Evolutionary conservation across 306 rosid genomes (phyloP).

Genomic region (Ceratonia siliqua): DNA sequence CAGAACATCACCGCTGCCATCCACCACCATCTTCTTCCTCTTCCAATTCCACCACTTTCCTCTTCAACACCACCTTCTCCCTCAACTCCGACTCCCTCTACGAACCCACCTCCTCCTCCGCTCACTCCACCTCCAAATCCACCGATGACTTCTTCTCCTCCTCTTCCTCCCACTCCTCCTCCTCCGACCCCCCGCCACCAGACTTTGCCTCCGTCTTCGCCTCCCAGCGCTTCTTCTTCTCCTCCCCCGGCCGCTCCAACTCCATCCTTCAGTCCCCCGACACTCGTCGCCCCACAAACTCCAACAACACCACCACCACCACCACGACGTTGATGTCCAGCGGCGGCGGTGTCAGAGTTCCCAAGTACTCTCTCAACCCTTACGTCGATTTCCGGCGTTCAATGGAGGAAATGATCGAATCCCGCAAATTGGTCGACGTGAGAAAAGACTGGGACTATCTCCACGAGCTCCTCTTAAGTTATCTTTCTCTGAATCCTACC

Average conservation of each 20-base stretch:
- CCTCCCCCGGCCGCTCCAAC: slow-evolving; percentile 87
- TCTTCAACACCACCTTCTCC: slow-evolving; percentile 26
- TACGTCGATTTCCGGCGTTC: slow-evolving; percentile 70
- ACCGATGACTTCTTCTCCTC: slow-evolving; percentile 39
- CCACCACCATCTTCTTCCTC: slow-evolving; percentile 28
- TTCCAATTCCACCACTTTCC: slow-evolving; percentile 27
- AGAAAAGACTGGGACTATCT: slow-evolving; percentile 66
- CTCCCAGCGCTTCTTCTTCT: slow-evolving; percentile 86
- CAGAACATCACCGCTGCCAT: slow-evolving; percentile 22
- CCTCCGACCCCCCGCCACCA: slow-evolving; percentile 46
- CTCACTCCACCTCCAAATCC: slow-evolving; percentile 37
- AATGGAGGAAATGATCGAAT: slow-evolving; percentile 85
- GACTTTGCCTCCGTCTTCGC: slow-evolving; percentile 73
- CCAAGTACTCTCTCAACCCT: slow-evolving; percentile 71
- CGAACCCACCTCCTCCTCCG: background rate
- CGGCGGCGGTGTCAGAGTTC: slow-evolving; percentile 54
- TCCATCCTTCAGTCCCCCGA: slow-evolving; percentile 68
- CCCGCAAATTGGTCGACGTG: slow-evolving; percentile 45
- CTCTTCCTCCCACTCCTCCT: slow-evolving; percentile 34
- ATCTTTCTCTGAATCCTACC: slow-evolving; percentile 70
- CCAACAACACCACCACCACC: background rate
- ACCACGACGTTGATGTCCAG: no score
- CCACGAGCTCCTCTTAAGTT: slow-evolving; percentile 78
- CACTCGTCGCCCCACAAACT: slow-evolving; percentile 25
- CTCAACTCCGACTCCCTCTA: slow-evolving; percentile 12